A percentile compares a stretch with the other conserved stretches of the same genome.
Evolutionary conservation across 2,329 filamentous ascomycete species (phyloP).

Genomic region (Aspergillus tanneri): DNA sequence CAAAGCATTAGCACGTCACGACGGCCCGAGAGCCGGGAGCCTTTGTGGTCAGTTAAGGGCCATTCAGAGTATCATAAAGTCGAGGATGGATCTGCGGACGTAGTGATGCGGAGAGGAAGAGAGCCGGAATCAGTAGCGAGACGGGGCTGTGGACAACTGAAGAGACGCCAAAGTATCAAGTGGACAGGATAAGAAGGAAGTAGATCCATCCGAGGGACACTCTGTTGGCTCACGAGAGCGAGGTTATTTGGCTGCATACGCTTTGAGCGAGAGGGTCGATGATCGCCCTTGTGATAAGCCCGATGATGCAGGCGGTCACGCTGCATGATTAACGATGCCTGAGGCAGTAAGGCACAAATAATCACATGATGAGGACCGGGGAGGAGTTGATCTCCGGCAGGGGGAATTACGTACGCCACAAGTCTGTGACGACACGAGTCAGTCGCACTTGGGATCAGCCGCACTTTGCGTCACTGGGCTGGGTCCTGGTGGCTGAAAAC

Average conservation of each 20-base stretch:
- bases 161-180: too few relatives aligned
- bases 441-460: conserved; percentile 14
- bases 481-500: conserved; percentile 9
- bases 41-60: conserved; percentile 9
- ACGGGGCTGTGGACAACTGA: too few relatives aligned
- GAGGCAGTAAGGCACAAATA: not conserved
- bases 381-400: not conserved
- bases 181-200: too few relatives aligned
- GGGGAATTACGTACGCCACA: not conserved
- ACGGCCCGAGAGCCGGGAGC: conserved; percentile 11
- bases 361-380: conserved; percentile 11
- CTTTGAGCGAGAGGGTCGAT: not conserved
- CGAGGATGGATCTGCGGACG: not conserved
- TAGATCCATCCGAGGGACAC: too few relatives aligned
- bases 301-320: conserved; percentile 20
- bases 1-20: conserved; percentile 14
- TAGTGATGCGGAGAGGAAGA: not conserved
- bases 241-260: not conserved
- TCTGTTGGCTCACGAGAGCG: not conserved
- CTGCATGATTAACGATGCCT: conserved; percentile 11
- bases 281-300: conserved; percentile 18
- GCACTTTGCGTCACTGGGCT: conserved; percentile 12
- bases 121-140: not conserved
- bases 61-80: conserved; percentile 11
- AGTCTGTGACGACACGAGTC: conserved; percentile 26